Evolutionary conservation across 768 basidiomycete genomes (phyloP).

Genomic region (Tylopilus vinaceipallidus): DNA sequence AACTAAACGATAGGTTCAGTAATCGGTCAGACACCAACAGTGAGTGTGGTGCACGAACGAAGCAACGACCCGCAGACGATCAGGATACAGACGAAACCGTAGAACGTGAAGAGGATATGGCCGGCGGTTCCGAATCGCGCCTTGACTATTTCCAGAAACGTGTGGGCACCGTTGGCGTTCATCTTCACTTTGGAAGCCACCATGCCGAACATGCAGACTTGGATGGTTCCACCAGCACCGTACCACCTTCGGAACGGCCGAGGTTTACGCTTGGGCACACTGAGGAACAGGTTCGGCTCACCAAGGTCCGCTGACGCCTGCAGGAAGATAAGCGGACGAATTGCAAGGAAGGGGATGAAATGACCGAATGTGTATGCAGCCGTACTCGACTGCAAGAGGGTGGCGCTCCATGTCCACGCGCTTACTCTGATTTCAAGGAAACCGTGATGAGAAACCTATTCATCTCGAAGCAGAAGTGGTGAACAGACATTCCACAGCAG

Average conservation of each 20-base stretch:
- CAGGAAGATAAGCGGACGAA: neutral
- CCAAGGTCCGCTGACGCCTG: slow-evolving; percentile 50
- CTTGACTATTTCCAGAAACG: slow-evolving; percentile 56
- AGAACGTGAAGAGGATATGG: slow-evolving; percentile 52
- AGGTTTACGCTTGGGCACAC: neutral
- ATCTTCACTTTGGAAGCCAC: slow-evolving; percentile 56
- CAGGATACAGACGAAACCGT: slow-evolving; percentile 49
- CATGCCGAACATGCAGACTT: slow-evolving; percentile 52
- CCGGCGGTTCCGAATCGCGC: slow-evolving; percentile 45
- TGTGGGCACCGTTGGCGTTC: slow-evolving; percentile 58
- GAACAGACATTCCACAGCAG: slow-evolving; percentile 46
- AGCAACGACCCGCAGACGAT: slow-evolving; percentile 51
- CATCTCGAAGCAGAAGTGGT: neutral
- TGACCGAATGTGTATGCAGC: slow-evolving; percentile 47
- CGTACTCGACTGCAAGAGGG: slow-evolving; percentile 52
- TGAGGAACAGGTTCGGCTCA: slow-evolving; percentile 13
- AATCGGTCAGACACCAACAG: neutral
- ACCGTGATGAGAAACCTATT: neutral
- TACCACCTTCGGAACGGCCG: slow-evolving; percentile 39
- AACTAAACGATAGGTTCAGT: slow-evolving; percentile 22
- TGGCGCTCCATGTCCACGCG: slow-evolving; percentile 59
- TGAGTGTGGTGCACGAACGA: slow-evolving; percentile 30
- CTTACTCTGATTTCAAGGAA: slow-evolving; percentile 36
- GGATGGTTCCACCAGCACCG: slow-evolving; percentile 50
- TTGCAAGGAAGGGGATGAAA: neutral